Base-by-base conservation (phyloP, 345 rosid species). In the Pistacia vera region DNA sequence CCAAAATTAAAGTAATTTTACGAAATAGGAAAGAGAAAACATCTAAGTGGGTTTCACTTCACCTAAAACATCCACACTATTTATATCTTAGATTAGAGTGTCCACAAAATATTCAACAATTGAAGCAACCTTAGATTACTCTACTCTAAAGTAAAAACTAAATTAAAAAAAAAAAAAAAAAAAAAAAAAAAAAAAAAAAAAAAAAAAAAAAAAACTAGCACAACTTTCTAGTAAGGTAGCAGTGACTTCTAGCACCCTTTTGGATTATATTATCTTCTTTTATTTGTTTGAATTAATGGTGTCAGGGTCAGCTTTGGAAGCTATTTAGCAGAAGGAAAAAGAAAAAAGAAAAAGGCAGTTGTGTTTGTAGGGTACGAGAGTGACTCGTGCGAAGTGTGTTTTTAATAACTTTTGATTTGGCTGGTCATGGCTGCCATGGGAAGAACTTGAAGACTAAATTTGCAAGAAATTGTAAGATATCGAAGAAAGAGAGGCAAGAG, bases 101-200 rank as follows among this genome's bases (percentile, higher is more conserved):
- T 49, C 63, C 71, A 71, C 75, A 75, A 63, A 72, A 54, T 56
- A 22, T 70, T 58, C 66, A 66, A 57, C 68, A 66, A 71, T 30
- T 1, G 3, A 30, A 30, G 35, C 51, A 68, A 41, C 59, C 44
- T 11, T 75, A 59, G 73, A 60, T 17, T 62, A 36, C 60, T 75
- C 44, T 57, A 4, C 41, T 38, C 41, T 38, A 38, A 38, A 38
- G 16, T 11, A 30, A 8, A 48, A 67, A 48, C 0, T n/a, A 46
- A 25, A 68, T 49, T 25, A 25, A 25, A 35, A n/a, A 9, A 10
- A 12, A 56, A n/a, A n/a, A n/a, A n/a, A n/a, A n/a, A n/a, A n/a
- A n/a, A n/a, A n/a, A n/a, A n/a, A n/a, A n/a, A n/a, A n/a, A 25
- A 35, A n/a, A 9, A 10, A 12, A 56, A 70, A n/a, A n/a, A n/a